Evolutionary conservation across 1,139 yeast genomes (phyloP), one percentile per base, ranked within the genome.

Genomic region (Magnusiomyces clavatus): DNA sequence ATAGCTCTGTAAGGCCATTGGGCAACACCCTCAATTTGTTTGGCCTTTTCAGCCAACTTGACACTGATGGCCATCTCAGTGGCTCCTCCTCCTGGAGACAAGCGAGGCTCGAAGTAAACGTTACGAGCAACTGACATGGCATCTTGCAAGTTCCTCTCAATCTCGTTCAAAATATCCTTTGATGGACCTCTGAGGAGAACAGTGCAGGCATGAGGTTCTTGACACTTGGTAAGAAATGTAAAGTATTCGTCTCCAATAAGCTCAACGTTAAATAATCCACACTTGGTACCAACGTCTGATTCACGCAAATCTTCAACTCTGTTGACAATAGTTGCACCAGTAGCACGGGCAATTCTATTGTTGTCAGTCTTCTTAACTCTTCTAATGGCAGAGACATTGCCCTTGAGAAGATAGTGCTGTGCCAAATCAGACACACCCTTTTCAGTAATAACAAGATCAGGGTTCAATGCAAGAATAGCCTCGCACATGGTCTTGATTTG

Each of bases 1-100:
- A 92, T 97, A 5, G 98, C 97, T 71, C 88, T 95, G 73, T 92
- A 94, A 50, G 98, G 98, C 95, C 96, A 90, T 72, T 94, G 98
- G 53, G 88, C 90, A 54, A 92, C 85, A 54, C 98, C 98, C 69
- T 89, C 97, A 60, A 94, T 82, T 50, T 82, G 77, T 72, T 90
- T 90, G 48, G 97, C 97, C 73, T 81, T 84, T 68, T 92, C 97
- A 12, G 96, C 79, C 56, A 92, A 77, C 60, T 78, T 81, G 35
- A 92, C 97, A 59, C 94, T 78, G 49, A 94, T 90, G 1, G 98
- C 98, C 97, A 94, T 92, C 72, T 92, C 99, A 20, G 97, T 92
- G 49, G 99, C 98, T 64, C 99, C 98, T 54, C 98, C 99, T 61
- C 99, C 99, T 49, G 99, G 99, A 1, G 96, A 78, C 65, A 92